phyloP scores from a whole-genome alignment of 306 rosid genomes.

The Fagus sylvatica region DNA sequence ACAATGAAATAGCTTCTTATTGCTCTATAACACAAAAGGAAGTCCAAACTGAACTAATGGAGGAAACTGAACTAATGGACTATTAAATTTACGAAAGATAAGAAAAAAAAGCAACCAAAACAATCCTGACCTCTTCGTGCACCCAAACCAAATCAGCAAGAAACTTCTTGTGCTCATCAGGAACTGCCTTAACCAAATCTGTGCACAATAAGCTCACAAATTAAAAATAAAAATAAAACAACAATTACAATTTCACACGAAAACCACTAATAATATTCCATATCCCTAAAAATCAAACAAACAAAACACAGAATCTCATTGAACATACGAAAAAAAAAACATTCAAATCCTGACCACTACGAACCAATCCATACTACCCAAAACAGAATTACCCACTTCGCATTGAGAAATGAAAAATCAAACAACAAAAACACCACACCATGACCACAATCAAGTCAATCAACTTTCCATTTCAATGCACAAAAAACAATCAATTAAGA shows the following conservation, averaged over 20 bases:
- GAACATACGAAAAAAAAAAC: neutral
- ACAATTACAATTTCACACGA: neutral
- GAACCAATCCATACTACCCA: neutral
- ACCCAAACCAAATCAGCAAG: conserved; percentile 87
- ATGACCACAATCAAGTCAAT: too few relatives aligned
- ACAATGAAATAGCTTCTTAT: conserved; percentile 14
- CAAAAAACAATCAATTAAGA: too few relatives aligned
- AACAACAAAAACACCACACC: neutral
- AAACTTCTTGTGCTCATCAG: conserved; percentile 89
- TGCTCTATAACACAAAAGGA: neutral
- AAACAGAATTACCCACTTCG: conserved; percentile 5
- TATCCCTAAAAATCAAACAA: neutral
- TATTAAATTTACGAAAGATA: neutral
- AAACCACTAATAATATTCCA: neutral
- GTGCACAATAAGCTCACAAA: conserved; percentile 23
- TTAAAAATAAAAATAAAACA: neutral
- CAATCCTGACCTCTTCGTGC: conserved; percentile 77
- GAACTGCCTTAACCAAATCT: conserved; percentile 90
- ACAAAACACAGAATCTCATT: neutral
- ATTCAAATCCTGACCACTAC: neutral
- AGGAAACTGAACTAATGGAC: too few relatives aligned
- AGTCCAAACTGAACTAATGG: too few relatives aligned
- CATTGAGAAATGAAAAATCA: neutral
- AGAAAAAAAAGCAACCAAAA: conserved; percentile 20
- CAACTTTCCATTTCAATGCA: too few relatives aligned